Conservation (phyloP, 441 rosid genomes). For the Brassica balearica region DNA sequence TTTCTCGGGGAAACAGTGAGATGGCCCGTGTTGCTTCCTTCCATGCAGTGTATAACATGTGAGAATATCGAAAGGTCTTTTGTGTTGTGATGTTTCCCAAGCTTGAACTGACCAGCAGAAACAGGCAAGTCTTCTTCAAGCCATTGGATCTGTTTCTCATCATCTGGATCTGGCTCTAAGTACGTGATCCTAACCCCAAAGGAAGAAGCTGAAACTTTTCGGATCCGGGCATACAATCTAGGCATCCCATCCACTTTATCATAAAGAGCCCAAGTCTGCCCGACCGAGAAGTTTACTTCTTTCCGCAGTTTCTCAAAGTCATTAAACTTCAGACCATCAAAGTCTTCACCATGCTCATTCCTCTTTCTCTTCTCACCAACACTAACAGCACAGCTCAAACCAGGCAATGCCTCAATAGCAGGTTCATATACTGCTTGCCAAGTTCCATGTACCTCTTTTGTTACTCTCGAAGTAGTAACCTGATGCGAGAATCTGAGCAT, state of each 20-base stretch:
- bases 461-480: constrained; percentile 61
- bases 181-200: constrained; percentile 52
- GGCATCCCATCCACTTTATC: constrained; percentile 59
- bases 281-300: not conserved
- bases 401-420: not conserved
- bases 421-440: not conserved
- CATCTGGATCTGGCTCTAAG: constrained; percentile 52
- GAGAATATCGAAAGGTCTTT: constrained; percentile 58
- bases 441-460: constrained; percentile 46
- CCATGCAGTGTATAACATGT: constrained; percentile 53
- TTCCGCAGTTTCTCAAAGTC: not conserved
- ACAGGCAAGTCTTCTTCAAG: constrained; percentile 39
- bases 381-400: not conserved
- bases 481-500: constrained; percentile 81
- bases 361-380: constrained; percentile 1
- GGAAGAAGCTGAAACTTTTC: constrained; percentile 48
- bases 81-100: constrained; percentile 49
- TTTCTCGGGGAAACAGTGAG: constrained; percentile 51
- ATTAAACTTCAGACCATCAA: not conserved
- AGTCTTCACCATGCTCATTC: not conserved
- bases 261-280: constrained; percentile 50
- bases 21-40: constrained; percentile 33
- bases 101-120: constrained; percentile 62
- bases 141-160: constrained; percentile 23
- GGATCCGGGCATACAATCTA: constrained; percentile 56